phyloP scores from a whole-genome alignment of 2,329 filamentous ascomycete genomes.

The Elsinoe ampelina region DNA sequence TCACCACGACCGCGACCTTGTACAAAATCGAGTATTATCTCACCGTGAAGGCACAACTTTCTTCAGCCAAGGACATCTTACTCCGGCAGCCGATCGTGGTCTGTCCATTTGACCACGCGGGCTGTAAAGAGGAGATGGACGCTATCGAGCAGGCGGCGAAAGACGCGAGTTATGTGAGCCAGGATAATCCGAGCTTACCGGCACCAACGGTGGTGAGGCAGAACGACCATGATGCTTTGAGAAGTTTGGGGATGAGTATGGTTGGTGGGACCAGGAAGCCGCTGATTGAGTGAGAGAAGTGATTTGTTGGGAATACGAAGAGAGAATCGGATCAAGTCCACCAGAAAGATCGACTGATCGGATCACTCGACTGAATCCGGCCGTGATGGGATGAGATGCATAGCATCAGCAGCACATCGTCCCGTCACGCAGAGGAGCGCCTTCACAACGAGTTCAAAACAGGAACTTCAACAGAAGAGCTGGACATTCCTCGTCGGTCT shows the following conservation, averaged over 20 bases:
- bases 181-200: slow-evolving; percentile 87
- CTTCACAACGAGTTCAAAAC: too few relatives aligned
- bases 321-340: background rate
- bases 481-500: too few relatives aligned
- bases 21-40: slow-evolving; percentile 99
- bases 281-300: slow-evolving; percentile 51
- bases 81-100: slow-evolving; percentile 91
- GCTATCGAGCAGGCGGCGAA: slow-evolving; percentile 93
- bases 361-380: too few relatives aligned
- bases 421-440: too few relatives aligned
- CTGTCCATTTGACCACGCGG: slow-evolving; percentile 87
- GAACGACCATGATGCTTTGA: slow-evolving; percentile 57
- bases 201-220: slow-evolving; percentile 72
- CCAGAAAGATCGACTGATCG: too few relatives aligned
- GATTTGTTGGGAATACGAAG: background rate
- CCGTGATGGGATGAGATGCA: too few relatives aligned
- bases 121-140: slow-evolving; percentile 97
- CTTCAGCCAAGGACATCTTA: slow-evolving; percentile 76
- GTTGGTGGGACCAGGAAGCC: slow-evolving; percentile 54
- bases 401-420: too few relatives aligned
- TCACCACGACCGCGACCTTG: slow-evolving; percentile 84
- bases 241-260: slow-evolving; percentile 52
- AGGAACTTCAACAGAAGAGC: too few relatives aligned
- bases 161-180: slow-evolving; percentile 79
- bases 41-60: slow-evolving; percentile 79